Percentiles rank a stretch among this genome's conserved stretches.
Conservation (phyloP, 345 rosid species). For the Salix viminalis region DNA sequence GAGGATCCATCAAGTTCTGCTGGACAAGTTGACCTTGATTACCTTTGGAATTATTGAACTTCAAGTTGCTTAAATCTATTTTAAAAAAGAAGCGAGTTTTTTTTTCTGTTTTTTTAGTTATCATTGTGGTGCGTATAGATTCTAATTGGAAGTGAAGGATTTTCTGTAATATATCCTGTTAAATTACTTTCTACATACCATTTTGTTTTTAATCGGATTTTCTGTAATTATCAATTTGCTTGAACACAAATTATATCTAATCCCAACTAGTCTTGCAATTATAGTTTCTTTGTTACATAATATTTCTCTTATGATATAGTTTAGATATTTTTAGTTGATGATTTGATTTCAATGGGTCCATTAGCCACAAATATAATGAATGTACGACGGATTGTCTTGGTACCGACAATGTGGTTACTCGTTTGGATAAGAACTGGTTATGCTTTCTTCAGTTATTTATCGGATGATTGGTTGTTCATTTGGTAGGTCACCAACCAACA, state of each 20-base stretch:
- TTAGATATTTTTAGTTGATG: too few species aligned
- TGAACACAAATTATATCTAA: background rate
- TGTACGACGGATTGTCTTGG: too few species aligned
- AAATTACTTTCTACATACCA: too few species aligned
- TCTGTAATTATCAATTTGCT: background rate
- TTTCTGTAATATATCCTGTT: background rate
- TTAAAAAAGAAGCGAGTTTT: background rate
- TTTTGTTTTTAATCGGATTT: too few species aligned
- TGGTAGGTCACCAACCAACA: slow-evolving; percentile 9
- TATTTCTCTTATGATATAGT: background rate
- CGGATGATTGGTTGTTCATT: too few species aligned
- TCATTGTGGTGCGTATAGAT: slow-evolving; percentile 3
- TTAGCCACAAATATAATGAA: too few species aligned
- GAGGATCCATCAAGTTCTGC: slow-evolving; percentile 31
- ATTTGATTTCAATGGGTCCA: too few species aligned
- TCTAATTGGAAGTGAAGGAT: background rate
- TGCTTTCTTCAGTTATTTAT: too few species aligned
- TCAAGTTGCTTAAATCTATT: background rate
- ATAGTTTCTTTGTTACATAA: background rate
- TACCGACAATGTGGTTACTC: too few species aligned
- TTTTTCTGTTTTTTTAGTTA: background rate
- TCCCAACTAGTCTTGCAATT: background rate
- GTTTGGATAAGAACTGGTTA: too few species aligned
- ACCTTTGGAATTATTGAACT: slow-evolving; percentile 47
- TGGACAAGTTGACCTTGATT: slow-evolving; percentile 37